Conservation (phyloP, 169 alveolate species). For the Plasmodium cynomolgi region DNA sequence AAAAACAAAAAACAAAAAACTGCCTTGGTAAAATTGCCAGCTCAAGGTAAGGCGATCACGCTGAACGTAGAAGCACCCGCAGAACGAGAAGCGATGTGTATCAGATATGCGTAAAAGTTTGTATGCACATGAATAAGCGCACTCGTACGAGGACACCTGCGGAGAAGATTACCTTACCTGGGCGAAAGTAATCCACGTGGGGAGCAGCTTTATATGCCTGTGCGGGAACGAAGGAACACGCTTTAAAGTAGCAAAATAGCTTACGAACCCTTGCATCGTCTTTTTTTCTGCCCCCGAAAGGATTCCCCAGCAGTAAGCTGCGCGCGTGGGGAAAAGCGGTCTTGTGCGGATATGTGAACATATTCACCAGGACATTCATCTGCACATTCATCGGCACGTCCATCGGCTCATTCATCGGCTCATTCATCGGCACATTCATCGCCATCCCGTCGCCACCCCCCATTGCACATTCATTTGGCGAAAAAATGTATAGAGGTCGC, state of each 20-base stretch:
- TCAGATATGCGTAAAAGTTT: not conserved
- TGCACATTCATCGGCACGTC: not conserved
- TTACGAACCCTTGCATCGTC: not conserved
- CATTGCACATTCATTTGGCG: not conserved
- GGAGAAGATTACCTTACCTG: not conserved
- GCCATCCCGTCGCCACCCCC: not conserved
- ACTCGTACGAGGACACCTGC: not conserved
- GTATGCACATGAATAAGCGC: not conserved
- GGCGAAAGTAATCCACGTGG: not conserved
- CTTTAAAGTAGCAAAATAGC: not conserved
- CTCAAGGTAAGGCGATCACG: not conserved
- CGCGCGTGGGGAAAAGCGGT: not conserved
- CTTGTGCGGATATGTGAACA: not conserved
- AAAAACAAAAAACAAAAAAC: not conserved
- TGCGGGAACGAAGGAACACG: not conserved
- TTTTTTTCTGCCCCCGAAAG: not conserved
- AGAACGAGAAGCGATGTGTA: not conserved
- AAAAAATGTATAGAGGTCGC: conserved; percentile 1
- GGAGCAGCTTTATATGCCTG: not conserved
- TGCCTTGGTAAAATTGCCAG: not conserved
- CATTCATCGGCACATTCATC: not conserved
- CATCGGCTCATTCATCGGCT: not conserved
- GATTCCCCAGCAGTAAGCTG: not conserved
- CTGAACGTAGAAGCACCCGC: not conserved
- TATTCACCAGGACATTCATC: not conserved